Evolutionary conservation across 2,329 filamentous ascomycete genomes (phyloP).

Genomic region (Trichoderma aggressivum): DNA sequence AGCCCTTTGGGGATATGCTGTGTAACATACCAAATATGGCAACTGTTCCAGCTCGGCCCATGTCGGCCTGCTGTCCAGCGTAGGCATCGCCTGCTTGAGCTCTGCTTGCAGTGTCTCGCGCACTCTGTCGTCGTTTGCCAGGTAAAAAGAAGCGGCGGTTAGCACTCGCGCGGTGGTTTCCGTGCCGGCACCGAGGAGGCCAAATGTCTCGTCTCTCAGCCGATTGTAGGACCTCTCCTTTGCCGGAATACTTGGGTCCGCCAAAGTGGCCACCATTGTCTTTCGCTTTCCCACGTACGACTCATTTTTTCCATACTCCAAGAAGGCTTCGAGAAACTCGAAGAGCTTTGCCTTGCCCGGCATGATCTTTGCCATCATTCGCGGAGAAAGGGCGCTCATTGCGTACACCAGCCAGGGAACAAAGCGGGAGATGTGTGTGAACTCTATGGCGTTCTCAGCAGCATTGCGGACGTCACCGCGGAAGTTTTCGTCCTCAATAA

Average conservation of each 20-base stretch:
- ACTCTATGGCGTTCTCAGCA: neutral
- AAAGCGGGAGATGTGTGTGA: constrained; percentile 20
- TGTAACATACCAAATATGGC: constrained; percentile 20
- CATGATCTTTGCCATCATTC: constrained; percentile 1
- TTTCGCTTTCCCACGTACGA: neutral
- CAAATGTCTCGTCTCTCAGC: constrained; percentile 22
- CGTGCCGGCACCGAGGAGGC: constrained; percentile 22
- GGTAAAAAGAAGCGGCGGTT: constrained; percentile 17
- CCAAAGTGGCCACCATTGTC: constrained; percentile 13
- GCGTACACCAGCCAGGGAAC: constrained; percentile 14
- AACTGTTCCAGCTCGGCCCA: constrained; percentile 19
- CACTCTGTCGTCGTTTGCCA: constrained; percentile 10
- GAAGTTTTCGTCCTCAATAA: constrained; percentile 19
- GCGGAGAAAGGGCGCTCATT: constrained; percentile 10
- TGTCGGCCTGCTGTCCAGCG: constrained; percentile 13
- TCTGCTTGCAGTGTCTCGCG: constrained; percentile 20
- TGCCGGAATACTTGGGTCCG: constrained; percentile 14
- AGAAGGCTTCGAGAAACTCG: neutral
- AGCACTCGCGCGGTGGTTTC: constrained; percentile 22
- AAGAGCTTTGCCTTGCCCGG: constrained; percentile 17
- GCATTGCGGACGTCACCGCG: constrained; percentile 11
- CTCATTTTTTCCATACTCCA: neutral
- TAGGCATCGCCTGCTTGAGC: constrained; percentile 9
- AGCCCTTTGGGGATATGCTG: neutral
- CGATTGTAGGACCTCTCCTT: constrained; percentile 19